Evolutionary conservation across 2,329 filamentous ascomycete genomes (phyloP).

Genomic region (Sclerotinia minor): DNA sequence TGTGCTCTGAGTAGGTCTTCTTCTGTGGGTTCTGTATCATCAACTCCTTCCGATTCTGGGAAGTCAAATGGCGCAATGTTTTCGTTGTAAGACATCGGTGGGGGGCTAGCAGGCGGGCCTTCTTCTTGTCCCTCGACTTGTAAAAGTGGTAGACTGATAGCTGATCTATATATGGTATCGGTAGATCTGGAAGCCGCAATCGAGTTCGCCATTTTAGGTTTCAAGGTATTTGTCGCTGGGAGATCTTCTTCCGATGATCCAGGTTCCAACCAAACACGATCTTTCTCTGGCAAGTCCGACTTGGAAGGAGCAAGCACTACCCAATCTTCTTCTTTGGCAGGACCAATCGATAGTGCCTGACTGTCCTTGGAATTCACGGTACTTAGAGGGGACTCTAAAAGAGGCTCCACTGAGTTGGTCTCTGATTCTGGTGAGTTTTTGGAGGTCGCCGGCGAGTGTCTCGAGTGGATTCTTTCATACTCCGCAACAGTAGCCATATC

Average conservation of each 20-base stretch:
- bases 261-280: conserved; percentile 40
- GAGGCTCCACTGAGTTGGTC: conserved; percentile 23
- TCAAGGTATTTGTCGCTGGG: conserved; percentile 25
- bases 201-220: conserved; percentile 42
- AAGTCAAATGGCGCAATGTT: conserved; percentile 35
- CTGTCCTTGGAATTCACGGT: conserved; percentile 28
- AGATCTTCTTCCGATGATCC: conserved; percentile 41
- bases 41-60: conserved; percentile 8
- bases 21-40: conserved; percentile 34
- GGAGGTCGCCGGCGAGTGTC: conserved; percentile 29
- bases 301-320: conserved; percentile 39
- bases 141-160: conserved; percentile 51
- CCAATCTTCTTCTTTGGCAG: conserved; percentile 38
- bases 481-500: conserved; percentile 39
- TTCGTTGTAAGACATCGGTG: conserved; percentile 38
- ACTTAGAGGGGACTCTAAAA: conserved; percentile 32
- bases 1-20: conserved; percentile 76
- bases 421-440: conserved; percentile 17
- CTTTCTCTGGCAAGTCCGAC: conserved; percentile 28
- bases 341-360: conserved; percentile 26
- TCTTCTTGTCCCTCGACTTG: conserved; percentile 50
- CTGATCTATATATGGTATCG: conserved; percentile 49
- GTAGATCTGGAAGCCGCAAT: conserved; percentile 46
- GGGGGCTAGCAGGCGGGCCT: conserved; percentile 27
- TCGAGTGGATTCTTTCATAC: conserved; percentile 38